Conservation (phyloP, 1,284 basidiomycete genomes). For the Ustilago trichophora region DNA sequence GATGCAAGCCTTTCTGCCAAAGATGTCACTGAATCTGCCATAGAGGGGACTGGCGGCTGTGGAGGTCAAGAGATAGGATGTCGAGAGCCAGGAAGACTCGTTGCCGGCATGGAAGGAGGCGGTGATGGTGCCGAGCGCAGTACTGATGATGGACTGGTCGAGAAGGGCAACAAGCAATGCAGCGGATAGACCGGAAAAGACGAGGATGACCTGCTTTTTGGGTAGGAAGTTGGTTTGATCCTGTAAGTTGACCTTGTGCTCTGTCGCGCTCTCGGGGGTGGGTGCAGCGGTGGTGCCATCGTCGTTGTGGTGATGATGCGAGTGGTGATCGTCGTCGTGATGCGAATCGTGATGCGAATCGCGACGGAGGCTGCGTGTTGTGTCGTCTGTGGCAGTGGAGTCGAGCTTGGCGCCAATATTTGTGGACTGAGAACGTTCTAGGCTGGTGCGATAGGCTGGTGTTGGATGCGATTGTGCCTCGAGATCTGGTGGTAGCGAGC, state of each 20-base stretch:
- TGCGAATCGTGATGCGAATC: too few relatives aligned
- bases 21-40: conserved; percentile 73
- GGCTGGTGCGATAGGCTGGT: neutral
- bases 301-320: conserved; percentile 16
- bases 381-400: conserved; percentile 5
- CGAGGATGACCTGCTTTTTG: conserved; percentile 73
- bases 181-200: conserved; percentile 74
- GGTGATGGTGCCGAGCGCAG: conserved; percentile 64
- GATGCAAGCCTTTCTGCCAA: conserved; percentile 75
- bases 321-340: neutral
- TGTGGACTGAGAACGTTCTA: conserved; percentile 1
- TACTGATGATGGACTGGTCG: conserved; percentile 66
- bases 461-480: conserved; percentile 1
- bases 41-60: conserved; percentile 66
- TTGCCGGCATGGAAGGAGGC: conserved; percentile 42
- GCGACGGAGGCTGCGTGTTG: conserved; percentile 8
- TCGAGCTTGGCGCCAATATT: conserved; percentile 7
- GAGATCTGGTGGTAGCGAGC: conserved; percentile 18
- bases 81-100: conserved; percentile 69
- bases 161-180: conserved; percentile 61
- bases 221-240: conserved; percentile 83
- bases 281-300: conserved; percentile 24
- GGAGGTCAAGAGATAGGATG: conserved; percentile 67
- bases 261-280: conserved; percentile 28
- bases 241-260: conserved; percentile 68